phyloP scores from a whole-genome alignment of 2,329 filamentous ascomycete genomes.

The Xylaria sp. region DNA sequence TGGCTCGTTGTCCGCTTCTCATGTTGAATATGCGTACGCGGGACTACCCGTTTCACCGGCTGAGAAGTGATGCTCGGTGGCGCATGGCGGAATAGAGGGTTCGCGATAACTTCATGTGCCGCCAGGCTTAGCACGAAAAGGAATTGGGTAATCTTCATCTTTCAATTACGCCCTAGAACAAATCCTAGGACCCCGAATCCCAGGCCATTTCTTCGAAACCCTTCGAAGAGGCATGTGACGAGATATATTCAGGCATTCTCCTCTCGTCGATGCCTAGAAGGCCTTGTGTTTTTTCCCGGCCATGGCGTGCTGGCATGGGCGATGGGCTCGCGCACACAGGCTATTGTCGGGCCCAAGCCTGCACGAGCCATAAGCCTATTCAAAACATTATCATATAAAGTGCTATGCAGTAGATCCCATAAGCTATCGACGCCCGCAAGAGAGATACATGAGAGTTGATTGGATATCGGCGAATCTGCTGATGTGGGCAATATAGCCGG shows the following conservation, averaged over 20 bases:
- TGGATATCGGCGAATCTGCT: slow-evolving; percentile 26
- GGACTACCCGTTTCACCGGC: slow-evolving; percentile 38
- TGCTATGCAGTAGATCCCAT: slow-evolving; percentile 18
- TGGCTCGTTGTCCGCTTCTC: slow-evolving; percentile 42
- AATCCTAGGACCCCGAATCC: slow-evolving; percentile 15
- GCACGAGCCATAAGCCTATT: slow-evolving; percentile 37
- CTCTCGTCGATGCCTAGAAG: slow-evolving; percentile 17
- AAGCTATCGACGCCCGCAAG: slow-evolving; percentile 1
- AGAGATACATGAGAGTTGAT: slow-evolving; percentile 11
- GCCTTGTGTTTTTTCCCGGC: slow-evolving; percentile 27
- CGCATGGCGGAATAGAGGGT: slow-evolving; percentile 35
- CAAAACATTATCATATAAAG: slow-evolving; percentile 34
- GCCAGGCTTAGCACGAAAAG: slow-evolving; percentile 36
- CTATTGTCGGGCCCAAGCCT: slow-evolving; percentile 38
- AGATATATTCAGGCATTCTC: slow-evolving; percentile 14
- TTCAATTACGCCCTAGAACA: slow-evolving; percentile 15
- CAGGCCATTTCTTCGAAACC: slow-evolving; percentile 3
- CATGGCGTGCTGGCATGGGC: slow-evolving; percentile 26
- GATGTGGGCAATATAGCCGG: slow-evolving; percentile 36
- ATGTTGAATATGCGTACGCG: slow-evolving; percentile 43
- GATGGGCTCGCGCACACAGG: slow-evolving; percentile 31
- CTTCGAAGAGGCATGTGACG: slow-evolving; percentile 7
- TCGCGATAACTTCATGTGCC: slow-evolving; percentile 35
- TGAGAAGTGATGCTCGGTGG: slow-evolving; percentile 4
- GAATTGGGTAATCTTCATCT: slow-evolving; percentile 41